Percentiles rank a stretch among this genome's conserved stretches.
Conservation (phyloP, 2,329 filamentous ascomycete genomes). For the Lecanicillium sp. region DNA sequence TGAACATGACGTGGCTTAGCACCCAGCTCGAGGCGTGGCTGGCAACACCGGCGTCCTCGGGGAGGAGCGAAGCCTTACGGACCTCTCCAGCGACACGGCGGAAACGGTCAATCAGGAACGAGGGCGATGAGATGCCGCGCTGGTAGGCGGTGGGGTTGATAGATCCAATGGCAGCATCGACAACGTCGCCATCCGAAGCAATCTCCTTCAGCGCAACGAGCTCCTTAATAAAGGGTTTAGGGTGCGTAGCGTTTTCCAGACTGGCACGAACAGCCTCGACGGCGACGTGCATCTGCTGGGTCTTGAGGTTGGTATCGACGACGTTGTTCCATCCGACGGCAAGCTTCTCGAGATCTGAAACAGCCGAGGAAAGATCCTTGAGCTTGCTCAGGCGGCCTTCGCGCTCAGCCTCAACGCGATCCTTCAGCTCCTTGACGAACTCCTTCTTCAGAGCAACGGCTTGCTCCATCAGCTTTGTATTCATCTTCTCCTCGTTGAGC, state of each 20-base stretch:
- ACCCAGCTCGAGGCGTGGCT: conserved; percentile 86
- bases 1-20: conserved; percentile 91
- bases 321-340: conserved; percentile 86
- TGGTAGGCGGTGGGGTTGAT: conserved; percentile 94
- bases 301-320: conserved; percentile 82
- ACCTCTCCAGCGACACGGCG: conserved; percentile 86
- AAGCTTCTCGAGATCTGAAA: conserved; percentile 78
- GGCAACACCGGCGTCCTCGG: conserved; percentile 88
- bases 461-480: conserved; percentile 84
- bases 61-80: conserved; percentile 84
- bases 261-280: conserved; percentile 86
- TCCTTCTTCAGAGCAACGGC: conserved; percentile 80
- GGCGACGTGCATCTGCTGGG: conserved; percentile 92
- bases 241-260: conserved; percentile 61
- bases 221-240: conserved; percentile 83
- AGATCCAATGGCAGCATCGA: conserved; percentile 89
- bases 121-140: conserved; percentile 72
- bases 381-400: conserved; percentile 80
- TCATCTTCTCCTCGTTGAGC: conserved; percentile 72
- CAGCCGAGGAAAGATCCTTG: conserved; percentile 65
- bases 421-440: conserved; percentile 70
- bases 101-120: conserved; percentile 92
- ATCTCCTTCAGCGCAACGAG: conserved; percentile 93
- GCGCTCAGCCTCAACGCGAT: conserved; percentile 81
- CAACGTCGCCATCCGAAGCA: conserved; percentile 72